Conservation (phyloP, 495 filamentous ascomycete species). For the Penicillium nucicola region DNA sequence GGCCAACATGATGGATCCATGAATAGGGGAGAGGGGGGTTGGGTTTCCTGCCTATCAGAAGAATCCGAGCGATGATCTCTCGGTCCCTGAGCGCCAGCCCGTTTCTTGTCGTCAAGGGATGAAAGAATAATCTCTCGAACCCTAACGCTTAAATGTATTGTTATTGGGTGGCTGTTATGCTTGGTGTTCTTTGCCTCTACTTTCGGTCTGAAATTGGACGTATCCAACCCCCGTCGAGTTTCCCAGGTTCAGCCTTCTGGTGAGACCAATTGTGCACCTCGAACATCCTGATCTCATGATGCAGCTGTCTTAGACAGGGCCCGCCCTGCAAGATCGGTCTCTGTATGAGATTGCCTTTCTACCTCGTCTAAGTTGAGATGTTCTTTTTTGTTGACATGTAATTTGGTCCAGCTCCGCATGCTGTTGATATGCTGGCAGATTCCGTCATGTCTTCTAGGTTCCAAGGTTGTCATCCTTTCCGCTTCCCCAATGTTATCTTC, state of each 20-base stretch:
- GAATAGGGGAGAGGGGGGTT: conserved; percentile 2
- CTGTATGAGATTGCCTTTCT: too few species aligned
- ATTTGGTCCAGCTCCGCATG: too few species aligned
- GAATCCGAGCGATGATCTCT: conserved; percentile 17
- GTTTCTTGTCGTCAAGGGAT: conserved; percentile 1
- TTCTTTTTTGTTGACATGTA: too few species aligned
- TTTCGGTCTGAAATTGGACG: not conserved
- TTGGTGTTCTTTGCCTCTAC: not conserved
- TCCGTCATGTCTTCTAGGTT: too few species aligned
- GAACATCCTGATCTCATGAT: conserved; percentile 10
- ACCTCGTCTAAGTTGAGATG: too few species aligned
- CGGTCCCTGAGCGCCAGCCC: conserved; percentile 3
- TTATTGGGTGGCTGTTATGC: not conserved
- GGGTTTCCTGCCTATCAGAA: conserved; percentile 10
- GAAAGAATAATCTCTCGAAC: not conserved
- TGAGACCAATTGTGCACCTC: conserved; percentile 16
- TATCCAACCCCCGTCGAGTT: not conserved
- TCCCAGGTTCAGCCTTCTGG: not conserved
- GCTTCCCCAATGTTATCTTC: too few species aligned
- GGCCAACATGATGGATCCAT: too few species aligned
- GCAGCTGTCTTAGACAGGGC: conserved; percentile 24
- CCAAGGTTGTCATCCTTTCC: too few species aligned
- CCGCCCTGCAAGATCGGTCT: not conserved
- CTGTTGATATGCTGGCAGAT: too few species aligned
- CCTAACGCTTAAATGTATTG: not conserved